Evolutionary conservation across 2,329 filamentous ascomycete genomes (phyloP).

Genomic region (Didymella exigua): DNA sequence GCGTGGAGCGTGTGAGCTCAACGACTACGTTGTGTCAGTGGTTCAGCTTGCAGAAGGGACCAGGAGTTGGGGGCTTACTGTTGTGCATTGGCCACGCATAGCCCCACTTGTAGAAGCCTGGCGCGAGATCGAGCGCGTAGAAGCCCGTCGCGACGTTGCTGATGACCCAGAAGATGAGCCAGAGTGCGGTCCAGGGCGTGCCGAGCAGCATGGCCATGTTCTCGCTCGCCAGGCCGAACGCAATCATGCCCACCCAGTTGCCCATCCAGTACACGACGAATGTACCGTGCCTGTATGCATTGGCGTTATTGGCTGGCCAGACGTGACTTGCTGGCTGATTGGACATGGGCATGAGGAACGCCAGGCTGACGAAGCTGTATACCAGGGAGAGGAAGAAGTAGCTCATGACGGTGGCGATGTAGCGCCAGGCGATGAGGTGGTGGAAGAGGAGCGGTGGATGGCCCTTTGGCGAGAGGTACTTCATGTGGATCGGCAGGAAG

Average conservation of each 20-base stretch:
- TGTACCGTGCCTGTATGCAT: slow-evolving; percentile 61
- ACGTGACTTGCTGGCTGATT: slow-evolving; percentile 53
- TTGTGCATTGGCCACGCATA: slow-evolving; percentile 69
- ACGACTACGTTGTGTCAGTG: slow-evolving; percentile 52
- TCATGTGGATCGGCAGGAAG: slow-evolving; percentile 66
- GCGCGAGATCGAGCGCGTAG: slow-evolving; percentile 62
- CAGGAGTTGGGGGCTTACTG: slow-evolving; percentile 44
- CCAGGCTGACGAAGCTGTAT: slow-evolving; percentile 66
- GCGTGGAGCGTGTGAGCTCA: slow-evolving; percentile 61
- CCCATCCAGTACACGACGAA: slow-evolving; percentile 69
- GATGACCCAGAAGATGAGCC: slow-evolving; percentile 72
- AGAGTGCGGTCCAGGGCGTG: slow-evolving; percentile 65
- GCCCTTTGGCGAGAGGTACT: slow-evolving; percentile 60
- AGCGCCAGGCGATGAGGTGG: slow-evolving; percentile 65
- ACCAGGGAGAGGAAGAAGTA: slow-evolving; percentile 67
- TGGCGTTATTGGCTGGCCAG: slow-evolving; percentile 53
- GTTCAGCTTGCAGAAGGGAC: background rate
- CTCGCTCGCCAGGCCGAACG: slow-evolving; percentile 67
- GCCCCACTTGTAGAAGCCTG: slow-evolving; percentile 65
- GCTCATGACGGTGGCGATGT: slow-evolving; percentile 59
- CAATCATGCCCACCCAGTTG: slow-evolving; percentile 67
- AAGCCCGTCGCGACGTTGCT: slow-evolving; percentile 67
- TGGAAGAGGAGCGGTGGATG: slow-evolving; percentile 64
- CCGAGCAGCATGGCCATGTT: slow-evolving; percentile 69
- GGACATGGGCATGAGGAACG: slow-evolving; percentile 66